Evolutionary conservation across 164 flowering plant species (phyloP), one percentile per base, ranked within the genome.

Genomic region (Akebia trifoliata): DNA sequence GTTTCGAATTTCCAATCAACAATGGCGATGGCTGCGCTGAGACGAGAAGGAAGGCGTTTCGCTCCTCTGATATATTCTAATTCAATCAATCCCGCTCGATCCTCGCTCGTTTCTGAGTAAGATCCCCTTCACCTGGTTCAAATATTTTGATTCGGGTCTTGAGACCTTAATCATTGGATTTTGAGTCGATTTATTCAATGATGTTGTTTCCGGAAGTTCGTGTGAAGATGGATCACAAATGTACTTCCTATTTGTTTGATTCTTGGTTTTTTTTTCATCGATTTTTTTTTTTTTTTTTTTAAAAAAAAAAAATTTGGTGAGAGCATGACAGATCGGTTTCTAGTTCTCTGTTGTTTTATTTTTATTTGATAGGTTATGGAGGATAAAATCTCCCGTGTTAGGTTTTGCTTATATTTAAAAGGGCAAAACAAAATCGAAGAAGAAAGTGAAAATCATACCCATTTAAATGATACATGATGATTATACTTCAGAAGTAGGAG

Each of bases 21-120:
- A 65, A 87, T 91, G 96, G 96, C 96, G 65, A 84, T 91, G 98
- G 84, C 92, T 55, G 72, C 75, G 46, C 69, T 91, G 43, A 76
- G 88, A 58, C 78, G 92, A 20, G 88, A 84, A 65, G 88, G 88
- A 40, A 76, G 77, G 67, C 87, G 92, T 31, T 65, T 84, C 45
- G 68, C 73, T 65, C 73, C 87, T 34, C 61, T 82, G 25, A 53
- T 79, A 26, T 65, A 79, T 20, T 78, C 84, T 26, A 58, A 67
- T 17, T 69, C 86, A n/a, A 44, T 72, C 68, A 42, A 70, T 70
- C 72, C 74, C 39, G 57, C 73, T 57, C 78, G 86, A 54, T 76
- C 96, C 54, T 69, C 90, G 21, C 59, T 77, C 65, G 42, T 72
- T 38, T 43, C 71, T 4, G 74, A 80, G 94, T 83, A 76, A 39